Evolutionary conservation across 805 yeast species (phyloP).

Genomic region (Debaryomyces tyrocola): DNA sequence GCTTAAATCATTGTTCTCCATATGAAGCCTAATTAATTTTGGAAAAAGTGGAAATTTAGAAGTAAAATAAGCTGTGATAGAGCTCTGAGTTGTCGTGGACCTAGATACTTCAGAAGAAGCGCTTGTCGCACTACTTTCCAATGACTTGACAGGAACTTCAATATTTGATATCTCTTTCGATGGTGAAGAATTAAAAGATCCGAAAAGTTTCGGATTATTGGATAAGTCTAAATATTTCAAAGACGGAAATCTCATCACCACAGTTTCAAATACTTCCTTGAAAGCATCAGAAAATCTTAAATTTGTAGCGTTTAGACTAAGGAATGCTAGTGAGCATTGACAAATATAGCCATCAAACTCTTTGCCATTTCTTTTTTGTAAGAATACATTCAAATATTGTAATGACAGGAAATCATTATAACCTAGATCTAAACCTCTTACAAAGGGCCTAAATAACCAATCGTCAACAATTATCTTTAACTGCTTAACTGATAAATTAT

Average conservation of each 20-base stretch:
- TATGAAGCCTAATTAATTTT: constrained; percentile 61
- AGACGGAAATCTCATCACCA: constrained; percentile 53
- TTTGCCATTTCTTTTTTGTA: constrained; percentile 26
- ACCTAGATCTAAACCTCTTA: constrained; percentile 79
- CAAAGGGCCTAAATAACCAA: constrained; percentile 53
- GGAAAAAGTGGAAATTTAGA: constrained; percentile 69
- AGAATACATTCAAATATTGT: constrained; percentile 34
- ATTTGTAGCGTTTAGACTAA: constrained; percentile 68
- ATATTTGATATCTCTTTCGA: constrained; percentile 1
- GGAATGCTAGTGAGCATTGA: constrained; percentile 34
- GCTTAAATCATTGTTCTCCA: constrained; percentile 66
- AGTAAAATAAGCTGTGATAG: constrained; percentile 53
- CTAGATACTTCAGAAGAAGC: not conserved
- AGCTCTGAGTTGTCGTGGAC: constrained; percentile 9
- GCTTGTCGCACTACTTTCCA: not conserved
- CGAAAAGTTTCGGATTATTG: constrained; percentile 66
- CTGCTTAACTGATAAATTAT: constrained; percentile 63
- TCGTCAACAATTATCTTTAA: constrained; percentile 49
- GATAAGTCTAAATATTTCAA: constrained; percentile 77
- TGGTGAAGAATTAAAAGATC: constrained; percentile 26
- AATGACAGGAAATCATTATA: constrained; percentile 65
- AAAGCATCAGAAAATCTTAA: constrained; percentile 47
- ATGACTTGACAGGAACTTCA: not conserved
- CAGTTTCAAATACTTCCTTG: constrained; percentile 51
- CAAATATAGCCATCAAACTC: constrained; percentile 18